Evolutionary conservation across 169 alveolate species (phyloP), one percentile per base, ranked within the genome.

Genomic region (Theileria luwenshuni): DNA sequence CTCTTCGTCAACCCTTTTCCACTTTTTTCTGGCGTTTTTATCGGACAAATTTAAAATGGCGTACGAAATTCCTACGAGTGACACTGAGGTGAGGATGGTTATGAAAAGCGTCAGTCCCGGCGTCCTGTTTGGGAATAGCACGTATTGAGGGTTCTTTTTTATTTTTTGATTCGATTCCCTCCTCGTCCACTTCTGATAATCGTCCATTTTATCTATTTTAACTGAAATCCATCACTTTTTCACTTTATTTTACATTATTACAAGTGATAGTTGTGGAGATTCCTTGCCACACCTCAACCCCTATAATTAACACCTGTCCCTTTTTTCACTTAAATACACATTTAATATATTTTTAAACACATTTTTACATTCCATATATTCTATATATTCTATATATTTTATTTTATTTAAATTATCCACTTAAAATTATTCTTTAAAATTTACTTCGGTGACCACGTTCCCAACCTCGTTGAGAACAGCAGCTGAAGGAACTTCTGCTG

Each of bases 381-480:
- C n/a, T n/a, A n/a, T n/a, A n/a, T n/a, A n/a, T n/a, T n/a, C n/a
- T n/a, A n/a, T n/a, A n/a, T n/a, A n/a, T n/a, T n/a, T n/a, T n/a
- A n/a, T n/a, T n/a, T n/a, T n/a, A n/a, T n/a, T n/a, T n/a, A n/a
- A n/a, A n/a, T n/a, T n/a, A n/a, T n/a, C n/a, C n/a, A n/a, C n/a
- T n/a, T n/a, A n/a, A n/a, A n/a, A n/a, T n/a, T n/a, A n/a, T n/a
- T n/a, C n/a, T n/a, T n/a, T n/a, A n/a, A n/a, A n/a, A n/a, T n/a
- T 74, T 41, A 81, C 59, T 81, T 81, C 27, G 89, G 89, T 48
- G 84, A 70, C 89, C 89, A 81, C 67, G 77, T 81, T 23, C 89
- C 89, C 30, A 81, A 45, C 23, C 79, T 61, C 8, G 89, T 81
- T 30, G 89, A 51, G 77, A 81, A 81, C 51, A 81, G 70, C 49